Percentiles rank a stretch among this genome's conserved stretches.
phyloP scores from a whole-genome alignment of 495 filamentous ascomycete species.

The Penicillium psychrofluorescens region DNA sequence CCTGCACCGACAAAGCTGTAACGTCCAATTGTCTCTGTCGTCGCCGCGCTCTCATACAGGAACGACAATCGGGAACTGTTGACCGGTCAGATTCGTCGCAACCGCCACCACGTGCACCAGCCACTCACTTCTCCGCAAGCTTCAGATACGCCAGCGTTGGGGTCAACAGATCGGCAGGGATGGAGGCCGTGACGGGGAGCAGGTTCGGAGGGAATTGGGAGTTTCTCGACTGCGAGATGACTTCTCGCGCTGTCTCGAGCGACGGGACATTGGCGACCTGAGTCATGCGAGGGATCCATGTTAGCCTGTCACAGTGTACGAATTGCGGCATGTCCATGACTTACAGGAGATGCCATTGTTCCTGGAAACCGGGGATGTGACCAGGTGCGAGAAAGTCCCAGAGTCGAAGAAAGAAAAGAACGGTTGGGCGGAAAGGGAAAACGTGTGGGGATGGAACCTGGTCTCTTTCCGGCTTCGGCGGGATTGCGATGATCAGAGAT shows the following conservation, averaged over 20 bases:
- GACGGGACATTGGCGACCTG: conserved; percentile 35
- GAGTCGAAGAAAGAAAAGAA: conserved; percentile 8
- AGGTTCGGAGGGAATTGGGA: conserved; percentile 64
- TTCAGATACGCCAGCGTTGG: conserved; percentile 89
- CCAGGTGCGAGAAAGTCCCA: background rate
- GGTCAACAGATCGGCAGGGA: conserved; percentile 86
- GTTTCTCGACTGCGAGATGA: conserved; percentile 43
- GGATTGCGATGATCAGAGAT: too few relatives aligned
- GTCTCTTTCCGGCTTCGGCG: too few relatives aligned
- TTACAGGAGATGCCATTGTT: conserved; percentile 32
- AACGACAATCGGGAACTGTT: conserved; percentile 51
- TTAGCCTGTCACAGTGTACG: conserved; percentile 1
- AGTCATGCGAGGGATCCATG: conserved; percentile 11
- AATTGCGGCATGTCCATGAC: conserved; percentile 1
- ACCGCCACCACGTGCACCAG: background rate
- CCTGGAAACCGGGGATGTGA: background rate
- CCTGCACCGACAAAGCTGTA: conserved; percentile 93
- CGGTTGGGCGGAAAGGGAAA: too few relatives aligned
- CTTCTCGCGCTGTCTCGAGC: conserved; percentile 37
- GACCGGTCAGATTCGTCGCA: background rate
- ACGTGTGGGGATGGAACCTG: too few relatives aligned
- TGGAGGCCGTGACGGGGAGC: conserved; percentile 76
- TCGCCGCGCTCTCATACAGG: conserved; percentile 90
- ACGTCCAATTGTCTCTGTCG: conserved; percentile 80
- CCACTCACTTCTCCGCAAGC: conserved; percentile 62